Evolutionary conservation across 1,284 basidiomycete genomes (phyloP), one percentile per base, ranked within the genome.

Genomic region (Leccinum subrobustum): DNA sequence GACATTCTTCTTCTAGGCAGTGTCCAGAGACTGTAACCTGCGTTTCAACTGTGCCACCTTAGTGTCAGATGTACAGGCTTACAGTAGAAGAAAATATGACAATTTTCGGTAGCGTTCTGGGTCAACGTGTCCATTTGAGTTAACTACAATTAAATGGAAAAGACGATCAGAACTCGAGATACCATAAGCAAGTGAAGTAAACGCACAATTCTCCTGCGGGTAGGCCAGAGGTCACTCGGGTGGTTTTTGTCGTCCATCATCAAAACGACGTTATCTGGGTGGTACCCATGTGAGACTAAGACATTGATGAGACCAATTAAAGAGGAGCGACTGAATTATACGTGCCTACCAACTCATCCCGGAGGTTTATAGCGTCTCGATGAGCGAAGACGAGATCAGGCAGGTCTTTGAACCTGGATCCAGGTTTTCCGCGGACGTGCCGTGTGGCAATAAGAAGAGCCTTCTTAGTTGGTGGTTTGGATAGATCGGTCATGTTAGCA

Each of bases 71-170:
- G 3, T n/a, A 20, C 7, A 33, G 8, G 59, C 75, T 18, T 58
- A 75, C 79, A 80, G 54, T 75, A 76, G 58, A 80, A 77, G 29
- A 77, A 70, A 29, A 78, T 74, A n/a, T 64, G 70, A 37, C 77
- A 75, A 0, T 73, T 68, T 3, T 73, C 62, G 7, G 65, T 53
- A 2, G 73, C 66, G 12, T 65, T 67, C 0, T 61, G 51, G 1
- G 73, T 71, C 5, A 80, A 61, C 8, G 29, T 52, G 1, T 64
- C 48, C 14, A 80, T 70, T 60, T 77, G 68, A 2, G 6, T 48
- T 6, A 70, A 37, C 69, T 70, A 50, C 29, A 6, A 12, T 23
- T 1, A 14, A 44, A 52, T 14, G 1, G 8, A 16, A 18, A 6
- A 50, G 12, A 8, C 9, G 23, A 23, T 57, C 4, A 54, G 23